These are phyloP conservation scores for Wallacemonas sp. DNA, from an alignment of 208 protist genomes.

Conservation along the genomic window DNA sequence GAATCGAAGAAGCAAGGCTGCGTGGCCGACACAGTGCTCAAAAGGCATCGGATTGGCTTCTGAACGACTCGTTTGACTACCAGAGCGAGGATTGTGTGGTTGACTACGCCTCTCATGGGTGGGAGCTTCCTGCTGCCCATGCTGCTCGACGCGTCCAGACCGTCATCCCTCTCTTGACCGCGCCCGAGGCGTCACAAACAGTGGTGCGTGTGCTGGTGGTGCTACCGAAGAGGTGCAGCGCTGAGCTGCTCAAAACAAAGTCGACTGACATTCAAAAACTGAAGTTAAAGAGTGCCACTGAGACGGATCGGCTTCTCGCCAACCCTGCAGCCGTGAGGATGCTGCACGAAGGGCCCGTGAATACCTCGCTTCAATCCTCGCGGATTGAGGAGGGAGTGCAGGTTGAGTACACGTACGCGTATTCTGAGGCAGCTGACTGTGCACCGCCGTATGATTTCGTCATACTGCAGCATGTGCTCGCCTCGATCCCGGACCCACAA, in stretches of 20 bases:
- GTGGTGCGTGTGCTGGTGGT: constrained; percentile 38
- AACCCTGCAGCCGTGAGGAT: constrained; percentile 30
- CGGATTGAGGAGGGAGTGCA: not conserved
- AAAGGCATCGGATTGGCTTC: constrained; percentile 50
- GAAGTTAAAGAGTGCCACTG: not conserved
- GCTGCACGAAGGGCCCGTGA: not conserved
- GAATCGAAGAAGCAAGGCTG: constrained; percentile 75
- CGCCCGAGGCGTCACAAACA: not conserved
- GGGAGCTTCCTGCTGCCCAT: constrained; percentile 49
- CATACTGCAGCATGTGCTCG: constrained; percentile 73
- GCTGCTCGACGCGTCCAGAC: constrained; percentile 14
- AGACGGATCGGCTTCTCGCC: constrained; percentile 35
- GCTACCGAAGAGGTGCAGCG: constrained; percentile 21
- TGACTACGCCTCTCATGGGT: constrained; percentile 55
- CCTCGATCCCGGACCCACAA: constrained; percentile 28
- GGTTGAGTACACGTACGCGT: constrained; percentile 4
- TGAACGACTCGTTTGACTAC: constrained; percentile 89
- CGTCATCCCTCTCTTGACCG: constrained; percentile 1
- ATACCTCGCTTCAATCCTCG: not conserved
- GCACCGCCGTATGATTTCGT: constrained; percentile 64
- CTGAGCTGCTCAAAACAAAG: not conserved
- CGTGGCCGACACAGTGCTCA: not conserved
- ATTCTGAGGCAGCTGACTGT: constrained; percentile 14
- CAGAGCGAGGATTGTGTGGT: constrained; percentile 73
- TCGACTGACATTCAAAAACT: not conserved